phyloP scores from a whole-genome alignment of 108 stramenopile species.

The Nitzschia putrida region DNA sequence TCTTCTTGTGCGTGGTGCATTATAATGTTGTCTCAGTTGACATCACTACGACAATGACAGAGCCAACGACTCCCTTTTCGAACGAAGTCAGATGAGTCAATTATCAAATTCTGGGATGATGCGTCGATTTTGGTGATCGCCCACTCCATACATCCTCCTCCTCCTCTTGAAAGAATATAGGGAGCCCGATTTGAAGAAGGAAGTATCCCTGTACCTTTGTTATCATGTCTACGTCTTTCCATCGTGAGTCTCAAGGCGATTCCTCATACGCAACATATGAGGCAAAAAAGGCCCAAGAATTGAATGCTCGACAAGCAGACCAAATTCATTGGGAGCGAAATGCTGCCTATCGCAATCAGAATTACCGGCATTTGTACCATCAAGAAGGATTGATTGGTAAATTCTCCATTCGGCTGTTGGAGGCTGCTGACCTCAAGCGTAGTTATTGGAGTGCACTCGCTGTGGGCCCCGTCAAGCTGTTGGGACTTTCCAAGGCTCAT shows the following conservation, averaged over 20 bases:
- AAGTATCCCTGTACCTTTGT: no score
- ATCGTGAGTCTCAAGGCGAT: not conserved
- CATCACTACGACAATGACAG: no score
- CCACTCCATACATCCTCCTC: no score
- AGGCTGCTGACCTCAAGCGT: constrained; percentile 62
- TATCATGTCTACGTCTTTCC: not conserved
- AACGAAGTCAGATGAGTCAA: no score
- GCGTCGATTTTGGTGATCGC: no score
- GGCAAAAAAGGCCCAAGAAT: constrained; percentile 43
- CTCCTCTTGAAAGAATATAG: no score
- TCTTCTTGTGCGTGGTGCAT: no score
- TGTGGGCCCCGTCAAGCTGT: constrained; percentile 64
- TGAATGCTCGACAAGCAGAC: constrained; percentile 40
- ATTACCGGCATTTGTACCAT: constrained; percentile 77
- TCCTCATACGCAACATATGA: constrained; percentile 44
- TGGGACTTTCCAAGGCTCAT: constrained; percentile 75
- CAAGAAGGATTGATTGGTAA: constrained; percentile 71
- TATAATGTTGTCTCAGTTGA: no score
- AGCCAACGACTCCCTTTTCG: no score
- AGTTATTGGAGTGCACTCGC: constrained; percentile 77
- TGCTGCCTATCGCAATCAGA: constrained; percentile 54
- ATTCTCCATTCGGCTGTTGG: constrained; percentile 68
- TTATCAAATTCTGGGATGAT: no score
- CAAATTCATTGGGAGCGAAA: constrained; percentile 52
- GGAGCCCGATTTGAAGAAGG: no score